Evolutionary conservation across 2,329 filamentous ascomycete species (phyloP).

Genomic region (Fusarium nurragi): DNA sequence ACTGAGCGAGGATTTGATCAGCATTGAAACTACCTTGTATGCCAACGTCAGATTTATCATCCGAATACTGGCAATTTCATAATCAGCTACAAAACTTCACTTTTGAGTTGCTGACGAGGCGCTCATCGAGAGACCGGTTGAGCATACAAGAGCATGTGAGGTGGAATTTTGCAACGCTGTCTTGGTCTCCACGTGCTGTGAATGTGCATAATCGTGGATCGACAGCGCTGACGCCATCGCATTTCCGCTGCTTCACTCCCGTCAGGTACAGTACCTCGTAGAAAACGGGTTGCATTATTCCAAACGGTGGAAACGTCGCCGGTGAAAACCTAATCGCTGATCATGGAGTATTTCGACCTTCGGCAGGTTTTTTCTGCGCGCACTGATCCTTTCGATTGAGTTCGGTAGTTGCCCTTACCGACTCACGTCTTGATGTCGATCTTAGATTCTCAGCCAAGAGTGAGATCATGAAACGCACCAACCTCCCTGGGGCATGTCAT

Average conservation of each 20-base stretch:
- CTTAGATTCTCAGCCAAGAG: background rate
- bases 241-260: no score
- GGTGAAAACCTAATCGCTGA: background rate
- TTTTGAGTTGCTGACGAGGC: background rate
- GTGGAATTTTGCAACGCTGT: no score
- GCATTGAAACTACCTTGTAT: background rate
- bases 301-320: conserved; percentile 3
- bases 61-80: background rate
- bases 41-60: background rate
- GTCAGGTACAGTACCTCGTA: background rate
- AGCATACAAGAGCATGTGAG: no score
- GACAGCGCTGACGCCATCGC: background rate
- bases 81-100: background rate
- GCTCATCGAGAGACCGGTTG: background rate
- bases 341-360: background rate
- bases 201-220: background rate
- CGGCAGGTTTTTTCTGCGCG: background rate
- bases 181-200: background rate
- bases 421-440: background rate
- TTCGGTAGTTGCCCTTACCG: conserved; percentile 10
- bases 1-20: no score
- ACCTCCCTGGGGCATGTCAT: background rate
- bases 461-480: background rate
- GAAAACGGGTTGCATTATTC: background rate
- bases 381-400: conserved; percentile 3